Conservation (phyloP, 148 eudicot species). For the Chenopodium berlandieri region DNA sequence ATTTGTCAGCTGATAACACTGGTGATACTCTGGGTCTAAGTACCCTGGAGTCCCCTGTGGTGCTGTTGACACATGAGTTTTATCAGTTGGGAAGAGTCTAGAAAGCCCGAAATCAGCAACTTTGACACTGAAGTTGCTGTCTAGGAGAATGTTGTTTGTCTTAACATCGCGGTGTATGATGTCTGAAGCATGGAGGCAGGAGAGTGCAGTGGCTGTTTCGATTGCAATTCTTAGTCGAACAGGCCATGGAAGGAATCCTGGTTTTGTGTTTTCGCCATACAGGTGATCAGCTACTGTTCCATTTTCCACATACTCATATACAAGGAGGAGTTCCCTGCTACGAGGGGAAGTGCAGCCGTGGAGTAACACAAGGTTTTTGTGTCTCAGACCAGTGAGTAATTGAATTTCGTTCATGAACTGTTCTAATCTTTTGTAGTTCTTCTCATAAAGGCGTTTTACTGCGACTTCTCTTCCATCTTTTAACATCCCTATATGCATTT, state of each 20-base stretch:
- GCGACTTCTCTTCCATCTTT: constrained; percentile 56
- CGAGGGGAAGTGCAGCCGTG: constrained; percentile 58
- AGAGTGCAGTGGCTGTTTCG: constrained; percentile 51
- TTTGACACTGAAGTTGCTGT: constrained; percentile 10
- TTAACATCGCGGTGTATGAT: constrained; percentile 21
- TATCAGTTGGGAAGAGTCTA: constrained; percentile 18
- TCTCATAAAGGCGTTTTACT: constrained; percentile 54
- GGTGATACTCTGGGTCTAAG: constrained; percentile 17
- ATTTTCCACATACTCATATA: constrained; percentile 54
- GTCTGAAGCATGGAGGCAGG: constrained; percentile 13
- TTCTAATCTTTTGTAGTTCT: constrained; percentile 36
- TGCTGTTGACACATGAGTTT: constrained; percentile 19
- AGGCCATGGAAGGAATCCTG: constrained; percentile 40
- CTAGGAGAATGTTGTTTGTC: constrained; percentile 14
- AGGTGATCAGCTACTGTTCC: constrained; percentile 63
- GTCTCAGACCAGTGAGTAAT: constrained; percentile 41
- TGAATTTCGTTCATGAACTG: constrained; percentile 55
- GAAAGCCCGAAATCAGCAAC: constrained; percentile 25
- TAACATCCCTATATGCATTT: constrained; percentile 36
- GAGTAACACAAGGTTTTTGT: constrained; percentile 49
- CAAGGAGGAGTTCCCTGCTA: constrained; percentile 49
- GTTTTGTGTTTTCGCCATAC: constrained; percentile 30
- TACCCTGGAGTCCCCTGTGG: constrained; percentile 26
- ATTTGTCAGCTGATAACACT: constrained; percentile 12
- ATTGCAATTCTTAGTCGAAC: constrained; percentile 50